Base-by-base conservation (phyloP, 768 basidiomycete species). In the Amanita thiersii region DNA sequence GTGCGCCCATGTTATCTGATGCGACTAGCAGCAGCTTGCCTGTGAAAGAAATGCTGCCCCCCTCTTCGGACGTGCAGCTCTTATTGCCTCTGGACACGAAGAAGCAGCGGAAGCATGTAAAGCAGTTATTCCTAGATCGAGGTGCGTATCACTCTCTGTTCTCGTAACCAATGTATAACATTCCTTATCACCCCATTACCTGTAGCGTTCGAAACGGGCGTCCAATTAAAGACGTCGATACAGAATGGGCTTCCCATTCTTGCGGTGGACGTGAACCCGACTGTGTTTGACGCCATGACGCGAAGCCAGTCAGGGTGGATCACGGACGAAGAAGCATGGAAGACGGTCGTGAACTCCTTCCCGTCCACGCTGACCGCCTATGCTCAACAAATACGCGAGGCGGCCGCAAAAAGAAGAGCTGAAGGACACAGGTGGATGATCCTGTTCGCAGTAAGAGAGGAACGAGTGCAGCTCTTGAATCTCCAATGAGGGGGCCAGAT, bases 241-340 rank as follows among this genome's bases (percentile, higher is more conserved):
- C 73, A 78, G 44, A 66, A 62, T 7, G 77, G 75, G 7, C 64
- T 85, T 47, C 81, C 83, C 1, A 76, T 75, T 15, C 60, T 90
- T n/a, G 85, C 77, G 1, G 68, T 89, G 10, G 86, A 89, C 43
- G 77, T 88, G 7, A 62, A 77, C 1, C 56, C 69, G 0, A 45
- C 61, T 5, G 69, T 77, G 1, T 87, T 87, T 47, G 82, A 86
- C 35, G 51, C 65, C 1, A 72, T 90, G 66, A 66, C 69, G 20
- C 70, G 65, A 52, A 75, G 57, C 25, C 53, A 75, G 3, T 30
- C 29, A 5, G 56, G 62, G 11, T 89, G 87, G 87, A 59, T 87
- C 18, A 70, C 69, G 3, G 84, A 86, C 46, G 87, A 90, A 32
- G 84, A 88, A 28, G 64, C 68, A 0, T 86, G 87, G 84, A 81